Base-by-base conservation (phyloP, 2,329 filamentous ascomycete genomes). In the Diatrype stigma region DNA sequence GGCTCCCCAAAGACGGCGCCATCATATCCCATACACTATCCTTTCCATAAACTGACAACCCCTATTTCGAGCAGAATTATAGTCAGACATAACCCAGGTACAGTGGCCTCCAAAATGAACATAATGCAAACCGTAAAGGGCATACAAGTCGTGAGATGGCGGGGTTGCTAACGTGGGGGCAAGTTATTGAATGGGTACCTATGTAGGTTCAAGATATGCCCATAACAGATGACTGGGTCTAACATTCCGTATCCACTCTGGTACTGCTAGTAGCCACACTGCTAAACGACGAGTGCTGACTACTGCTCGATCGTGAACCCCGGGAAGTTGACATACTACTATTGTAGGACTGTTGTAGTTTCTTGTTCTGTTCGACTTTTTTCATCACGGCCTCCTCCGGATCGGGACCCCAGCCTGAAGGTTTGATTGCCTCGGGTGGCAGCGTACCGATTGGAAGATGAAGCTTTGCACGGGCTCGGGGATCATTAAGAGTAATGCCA, bases 381-480 rank as follows among this genome's bases (percentile, higher is more conserved):
- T 66, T 70, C 51, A 62, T 65, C 12, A 69, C 59, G 14, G 72
- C 63, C 48, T 76, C 71, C 60, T 80, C 77, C 2, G 77, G 73
- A 17, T 70, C 69, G n/a, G 71, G 70, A 2, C 76, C 73, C 16
- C 49, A 50, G 11, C 69, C 66, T 22, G 70, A 72, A 17, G 75
- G 76, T 42, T 71, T 77, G 46, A 76, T 76, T 12, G 72, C 74
- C 21, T 72, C 67, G 7, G 64, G 60, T 8, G 77, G 77, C 28
- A 80, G 67, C 17, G 69, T 70, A 5, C 71, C 72, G 23, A 73
- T 67, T 1, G 76, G 74, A 2, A 74, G 58, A 47, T 78, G 73
- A 53, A 79, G 64, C 57, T 78, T 79, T 22, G 65, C 69, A 28
- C 67, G 72, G 10, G 73, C 73, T 16, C 63, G 61, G 4, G 75